Base-by-base conservation (phyloP, 2,329 filamentous ascomycete genomes). In the Aspergillus terreus region DNA sequence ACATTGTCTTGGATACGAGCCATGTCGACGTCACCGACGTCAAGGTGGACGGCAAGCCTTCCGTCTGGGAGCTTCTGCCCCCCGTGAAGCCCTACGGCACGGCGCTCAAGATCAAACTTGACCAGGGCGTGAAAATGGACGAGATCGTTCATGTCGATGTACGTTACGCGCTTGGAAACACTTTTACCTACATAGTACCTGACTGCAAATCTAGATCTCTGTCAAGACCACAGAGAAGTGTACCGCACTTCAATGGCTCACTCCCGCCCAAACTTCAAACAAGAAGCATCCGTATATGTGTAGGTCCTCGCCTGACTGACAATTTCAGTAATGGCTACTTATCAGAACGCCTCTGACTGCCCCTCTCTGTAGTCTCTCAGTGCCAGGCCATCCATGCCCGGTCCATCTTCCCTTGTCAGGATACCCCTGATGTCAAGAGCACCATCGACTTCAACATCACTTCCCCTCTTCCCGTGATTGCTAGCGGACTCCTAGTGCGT, bases 401-500 rank as follows among this genome's bases (percentile, higher is more conserved):
- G 54, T 95, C 91, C 44, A 82, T 97, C 55, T 95, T 97, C 71
- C 94, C 94, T 6, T 97, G 92, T 73, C 92, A 97, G 76, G 94
- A 99, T 68, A 97, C 94, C 1, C 94, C 94, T 3, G 92, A 96
- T 69, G 88, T 96, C 63, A 99, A 99, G 77, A 91, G 89, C n/a
- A 95, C 91, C 1, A 91, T 92, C 72, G 85, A 86, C 56, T 96
- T 96, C 77, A 88, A 86, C 64, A 87, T 99, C 65, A 85, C 85
- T 23, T 96, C 91, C 21, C 84, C 87, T 4, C 81, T 96, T 12
- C 90, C 91, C 0, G 92, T 96, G n/a, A 83, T 97, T 51, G 92
- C 92, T 30, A 95, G 90, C 64, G 94, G 94, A 50, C 80, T 97
- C 15, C 78, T 81, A 0, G 71, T 78, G 25, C 76, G 75, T 21